phyloP scores from a whole-genome alignment of 2,329 filamentous ascomycete species.

The Fusarium sp. region DNA sequence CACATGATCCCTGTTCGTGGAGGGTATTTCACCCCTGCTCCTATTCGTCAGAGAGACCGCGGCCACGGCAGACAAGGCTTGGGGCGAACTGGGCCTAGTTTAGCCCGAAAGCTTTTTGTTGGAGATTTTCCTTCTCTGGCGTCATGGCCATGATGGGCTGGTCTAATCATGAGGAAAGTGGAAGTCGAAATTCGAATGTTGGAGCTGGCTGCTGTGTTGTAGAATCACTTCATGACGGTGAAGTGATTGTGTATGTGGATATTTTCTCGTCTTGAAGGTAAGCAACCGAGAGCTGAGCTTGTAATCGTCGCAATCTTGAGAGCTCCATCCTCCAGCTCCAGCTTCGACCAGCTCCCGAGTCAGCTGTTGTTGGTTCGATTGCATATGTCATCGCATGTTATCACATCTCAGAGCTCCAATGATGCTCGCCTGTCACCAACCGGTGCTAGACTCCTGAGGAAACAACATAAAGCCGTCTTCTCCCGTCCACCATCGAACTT shows the following conservation, averaged over 20 bases:
- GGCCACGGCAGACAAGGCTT: conserved; percentile 40
- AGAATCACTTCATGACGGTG: neutral
- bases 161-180: conserved; percentile 16
- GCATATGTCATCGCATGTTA: neutral
- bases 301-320: conserved; percentile 18
- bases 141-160: conserved; percentile 27
- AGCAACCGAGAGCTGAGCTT: conserved; percentile 18
- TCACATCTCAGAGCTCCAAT: neutral
- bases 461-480: neutral
- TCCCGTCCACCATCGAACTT: neutral
- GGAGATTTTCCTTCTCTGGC: conserved; percentile 36
- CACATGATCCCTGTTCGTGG: conserved; percentile 37
- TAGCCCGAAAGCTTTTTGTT: conserved; percentile 41
- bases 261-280: conserved; percentile 2
- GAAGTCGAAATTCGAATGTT: neutral
- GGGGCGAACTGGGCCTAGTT: conserved; percentile 32
- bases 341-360: conserved; percentile 22
- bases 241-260: neutral
- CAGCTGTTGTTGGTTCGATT: conserved; percentile 19
- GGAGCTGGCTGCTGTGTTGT: neutral
- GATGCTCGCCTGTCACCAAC: too few species aligned
- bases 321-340: conserved; percentile 23
- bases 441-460: neutral
- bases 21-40: conserved; percentile 22
- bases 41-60: conserved; percentile 26